These are phyloP conservation scores for Penicillium sp. DNA, from an alignment of 2,329 filamentous ascomycete species.

Conservation along the genomic window DNA sequence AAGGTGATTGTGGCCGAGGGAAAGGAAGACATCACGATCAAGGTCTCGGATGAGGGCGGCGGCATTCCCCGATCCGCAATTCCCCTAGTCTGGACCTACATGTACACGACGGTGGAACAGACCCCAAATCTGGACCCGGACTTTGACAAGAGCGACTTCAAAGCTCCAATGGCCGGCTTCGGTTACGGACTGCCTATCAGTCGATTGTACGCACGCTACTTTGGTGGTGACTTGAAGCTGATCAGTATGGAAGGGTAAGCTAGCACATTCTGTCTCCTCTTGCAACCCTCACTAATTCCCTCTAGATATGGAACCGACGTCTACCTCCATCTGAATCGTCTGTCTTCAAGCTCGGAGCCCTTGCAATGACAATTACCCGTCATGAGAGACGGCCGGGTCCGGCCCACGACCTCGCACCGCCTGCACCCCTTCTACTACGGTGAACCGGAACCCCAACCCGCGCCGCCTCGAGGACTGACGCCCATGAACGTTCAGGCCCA, in stretches of 20 bases:
- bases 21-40: conserved; percentile 98
- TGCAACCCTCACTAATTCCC: conserved; percentile 15
- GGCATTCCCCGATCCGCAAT: conserved; percentile 92
- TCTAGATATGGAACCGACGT: conserved; percentile 93
- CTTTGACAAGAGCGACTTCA: conserved; percentile 99
- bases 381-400: conserved; percentile 71
- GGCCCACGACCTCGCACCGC: conserved; percentile 43
- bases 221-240: conserved; percentile 93
- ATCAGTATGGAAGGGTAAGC: conserved; percentile 99
- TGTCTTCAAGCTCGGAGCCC: conserved; percentile 93
- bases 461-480: conserved; percentile 53
- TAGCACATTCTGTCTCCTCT: background rate
- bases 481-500: conserved; percentile 56
- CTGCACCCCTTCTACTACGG: conserved; percentile 38
- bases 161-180: conserved; percentile 98
- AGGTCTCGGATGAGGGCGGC: conserved; percentile 94
- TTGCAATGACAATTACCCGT: conserved; percentile 89
- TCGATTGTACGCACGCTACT: conserved; percentile 91
- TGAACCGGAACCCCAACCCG: conserved; percentile 31
- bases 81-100: conserved; percentile 99
- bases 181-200: conserved; percentile 97
- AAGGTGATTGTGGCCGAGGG: conserved; percentile 98
- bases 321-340: conserved; percentile 93
- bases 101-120: conserved; percentile 98
- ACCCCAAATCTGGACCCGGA: conserved; percentile 94